Percentiles rank a stretch among this genome's conserved stretches.
Evolutionary conservation across 345 rosid genomes (phyloP).

Genomic region (Lumnitzera littorea): DNA sequence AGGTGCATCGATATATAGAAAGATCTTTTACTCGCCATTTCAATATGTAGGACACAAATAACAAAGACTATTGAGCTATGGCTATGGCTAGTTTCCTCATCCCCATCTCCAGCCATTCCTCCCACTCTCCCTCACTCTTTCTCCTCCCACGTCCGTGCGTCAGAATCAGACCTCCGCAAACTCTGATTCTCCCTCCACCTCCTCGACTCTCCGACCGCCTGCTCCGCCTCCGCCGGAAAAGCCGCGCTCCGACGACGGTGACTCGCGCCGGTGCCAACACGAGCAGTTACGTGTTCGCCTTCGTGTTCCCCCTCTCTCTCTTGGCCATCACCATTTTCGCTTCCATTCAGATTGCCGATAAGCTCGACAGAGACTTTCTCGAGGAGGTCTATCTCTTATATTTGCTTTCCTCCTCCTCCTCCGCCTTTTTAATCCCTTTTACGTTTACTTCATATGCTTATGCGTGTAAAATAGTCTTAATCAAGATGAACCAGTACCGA

Average conservation of each 20-base stretch:
- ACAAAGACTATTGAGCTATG: too few species aligned
- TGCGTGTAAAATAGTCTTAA: too few species aligned
- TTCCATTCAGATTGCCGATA: conserved; percentile 56
- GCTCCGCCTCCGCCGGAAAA: conserved; percentile 12
- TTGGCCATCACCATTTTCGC: conserved; percentile 57
- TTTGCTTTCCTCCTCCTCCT: conserved; percentile 1
- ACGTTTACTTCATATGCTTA: too few species aligned
- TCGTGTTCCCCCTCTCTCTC: conserved; percentile 63
- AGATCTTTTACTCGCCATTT: too few species aligned
- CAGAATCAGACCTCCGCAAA: conserved; percentile 4
- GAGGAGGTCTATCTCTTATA: conserved; percentile 53
- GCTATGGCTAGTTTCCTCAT: too few species aligned
- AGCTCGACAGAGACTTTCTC: conserved; percentile 59
- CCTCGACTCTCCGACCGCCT: conserved; percentile 12
- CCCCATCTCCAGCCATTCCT: neutral
- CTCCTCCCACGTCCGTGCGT: conserved; percentile 9
- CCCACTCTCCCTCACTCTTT: conserved; percentile 12
- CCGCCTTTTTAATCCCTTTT: too few species aligned
- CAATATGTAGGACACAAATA: too few species aligned
- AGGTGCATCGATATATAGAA: too few species aligned
- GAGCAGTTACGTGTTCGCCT: conserved; percentile 53
- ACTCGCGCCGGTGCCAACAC: conserved; percentile 59
- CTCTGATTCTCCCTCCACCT: conserved; percentile 2
- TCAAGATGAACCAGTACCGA: too few species aligned
- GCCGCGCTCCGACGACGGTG: conserved; percentile 34